phyloP scores from a whole-genome alignment of 768 basidiomycete genomes.

The Rhodosporidiobolus sp. region DNA sequence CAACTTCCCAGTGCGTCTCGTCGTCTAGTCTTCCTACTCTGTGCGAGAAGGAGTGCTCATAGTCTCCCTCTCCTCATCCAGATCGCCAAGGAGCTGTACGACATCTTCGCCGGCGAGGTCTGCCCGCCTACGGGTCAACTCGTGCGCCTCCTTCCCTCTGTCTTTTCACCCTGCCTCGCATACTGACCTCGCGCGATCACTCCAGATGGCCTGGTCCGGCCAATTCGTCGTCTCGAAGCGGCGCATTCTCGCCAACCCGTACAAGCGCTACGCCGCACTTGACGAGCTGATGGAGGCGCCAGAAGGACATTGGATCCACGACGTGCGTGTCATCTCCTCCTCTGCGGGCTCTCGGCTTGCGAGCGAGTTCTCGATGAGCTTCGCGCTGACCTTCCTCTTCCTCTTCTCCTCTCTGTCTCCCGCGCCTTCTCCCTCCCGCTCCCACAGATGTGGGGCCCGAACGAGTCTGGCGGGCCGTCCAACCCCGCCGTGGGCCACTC shows the following conservation, averaged over 20 bases:
- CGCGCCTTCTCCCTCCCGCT: too few relatives aligned
- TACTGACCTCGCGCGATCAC: too few relatives aligned
- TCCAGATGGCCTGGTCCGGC: slow-evolving; percentile 47
- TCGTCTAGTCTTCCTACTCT: background rate
- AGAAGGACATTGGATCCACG: slow-evolving; percentile 34
- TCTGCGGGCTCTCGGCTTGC: too few relatives aligned
- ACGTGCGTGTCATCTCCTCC: background rate
- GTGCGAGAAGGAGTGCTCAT: background rate
- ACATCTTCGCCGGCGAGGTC: slow-evolving; percentile 43
- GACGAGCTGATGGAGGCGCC: slow-evolving; percentile 18
- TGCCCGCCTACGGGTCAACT: slow-evolving; percentile 41
- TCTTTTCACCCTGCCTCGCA: background rate
- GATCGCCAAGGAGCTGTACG: slow-evolving; percentile 45
- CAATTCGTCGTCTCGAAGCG: slow-evolving; percentile 46
- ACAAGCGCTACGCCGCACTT: slow-evolving; percentile 36
- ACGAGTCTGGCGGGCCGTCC: slow-evolving; percentile 35
- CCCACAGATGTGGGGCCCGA: slow-evolving; percentile 38
- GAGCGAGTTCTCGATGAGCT: too few relatives aligned
- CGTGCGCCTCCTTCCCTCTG: background rate
- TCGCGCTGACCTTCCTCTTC: background rate
- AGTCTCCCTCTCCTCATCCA: slow-evolving; percentile 5
- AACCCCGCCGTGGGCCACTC: slow-evolving; percentile 43
- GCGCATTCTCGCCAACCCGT: slow-evolving; percentile 44
- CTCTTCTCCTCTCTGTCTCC: background rate
- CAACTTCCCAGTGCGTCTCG: slow-evolving; percentile 4